Conservation (phyloP, 2,329 filamentous ascomycete species). For the Parasarocladium wereldwijsianum region DNA sequence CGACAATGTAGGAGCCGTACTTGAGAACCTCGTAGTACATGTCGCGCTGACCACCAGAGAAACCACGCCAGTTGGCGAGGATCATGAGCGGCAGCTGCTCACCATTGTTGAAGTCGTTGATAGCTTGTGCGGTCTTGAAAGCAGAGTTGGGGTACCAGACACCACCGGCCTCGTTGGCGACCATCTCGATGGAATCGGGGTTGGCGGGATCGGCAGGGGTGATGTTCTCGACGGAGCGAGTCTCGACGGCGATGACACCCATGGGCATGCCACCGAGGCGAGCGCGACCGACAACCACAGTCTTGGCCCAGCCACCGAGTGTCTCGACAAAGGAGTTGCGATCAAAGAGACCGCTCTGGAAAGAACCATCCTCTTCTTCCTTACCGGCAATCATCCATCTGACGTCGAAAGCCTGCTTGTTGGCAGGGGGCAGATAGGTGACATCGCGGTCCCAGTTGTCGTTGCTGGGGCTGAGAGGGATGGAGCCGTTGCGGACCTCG, state of each 20-base stretch:
- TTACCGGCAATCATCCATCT: conserved; percentile 85
- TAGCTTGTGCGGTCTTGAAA: conserved; percentile 98
- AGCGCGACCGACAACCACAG: conserved; percentile 91
- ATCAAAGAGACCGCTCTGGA: conserved; percentile 86
- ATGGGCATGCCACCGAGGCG: conserved; percentile 94
- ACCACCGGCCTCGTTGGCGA: conserved; percentile 88
- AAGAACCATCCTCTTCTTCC: conserved; percentile 54
- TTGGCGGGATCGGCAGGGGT: conserved; percentile 95
- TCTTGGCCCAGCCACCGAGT: conserved; percentile 92
- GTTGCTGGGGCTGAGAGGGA: conserved; percentile 75
- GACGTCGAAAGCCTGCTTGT: conserved; percentile 84
- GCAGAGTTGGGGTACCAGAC: conserved; percentile 99
- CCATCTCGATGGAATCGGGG: conserved; percentile 93
- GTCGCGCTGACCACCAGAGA: conserved; percentile 97
- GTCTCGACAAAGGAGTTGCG: conserved; percentile 93
- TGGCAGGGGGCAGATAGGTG: conserved; percentile 62
- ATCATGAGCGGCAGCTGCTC: conserved; percentile 99
- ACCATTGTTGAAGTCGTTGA: conserved; percentile 97
- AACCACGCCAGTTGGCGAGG: conserved; percentile 98
- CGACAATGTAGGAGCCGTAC: conserved; percentile 98
- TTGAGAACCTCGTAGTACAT: conserved; percentile 99
- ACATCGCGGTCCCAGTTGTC: conserved; percentile 92
- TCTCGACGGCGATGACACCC: conserved; percentile 96
- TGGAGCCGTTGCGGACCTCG: conserved; percentile 82
- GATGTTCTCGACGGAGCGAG: conserved; percentile 89